These are phyloP conservation scores for Cyclotella sp. DNA, from an alignment of 108 stramenopile genomes.

Conservation along the genomic window DNA sequence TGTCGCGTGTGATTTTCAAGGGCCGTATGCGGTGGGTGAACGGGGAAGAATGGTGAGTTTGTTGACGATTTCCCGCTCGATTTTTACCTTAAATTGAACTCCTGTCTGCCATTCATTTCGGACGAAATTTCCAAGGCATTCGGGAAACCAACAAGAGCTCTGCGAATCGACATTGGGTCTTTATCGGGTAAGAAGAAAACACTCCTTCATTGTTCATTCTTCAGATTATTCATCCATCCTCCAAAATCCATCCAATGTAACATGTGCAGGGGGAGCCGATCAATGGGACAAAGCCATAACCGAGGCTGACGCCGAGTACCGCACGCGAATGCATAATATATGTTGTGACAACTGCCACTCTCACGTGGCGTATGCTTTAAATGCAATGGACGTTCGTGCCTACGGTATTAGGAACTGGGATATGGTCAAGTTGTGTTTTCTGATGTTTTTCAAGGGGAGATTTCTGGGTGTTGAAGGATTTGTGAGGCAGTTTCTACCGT, in stretches of 20 bases:
- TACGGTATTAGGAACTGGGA: constrained; percentile 84
- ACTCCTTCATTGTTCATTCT: constrained; percentile 3
- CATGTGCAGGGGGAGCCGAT: constrained; percentile 47
- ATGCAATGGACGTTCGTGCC: constrained; percentile 70
- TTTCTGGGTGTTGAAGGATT: constrained; percentile 70
- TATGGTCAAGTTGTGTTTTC: constrained; percentile 94
- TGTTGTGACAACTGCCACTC: constrained; percentile 98
- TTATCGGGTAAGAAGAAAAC: constrained; percentile 5
- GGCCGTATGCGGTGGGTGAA: constrained; percentile 92
- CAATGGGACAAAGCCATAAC: constrained; percentile 88
- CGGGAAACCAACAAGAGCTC: constrained; percentile 17
- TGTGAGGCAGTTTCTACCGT: constrained; percentile 72
- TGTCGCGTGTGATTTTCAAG: constrained; percentile 94
- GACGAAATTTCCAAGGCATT: constrained; percentile 14
- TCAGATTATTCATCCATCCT: constrained; percentile 3
- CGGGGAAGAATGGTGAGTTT: constrained; percentile 68
- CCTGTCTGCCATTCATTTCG: neutral
- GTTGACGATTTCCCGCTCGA: neutral
- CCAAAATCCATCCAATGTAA: neutral
- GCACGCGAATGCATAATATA: constrained; percentile 94
- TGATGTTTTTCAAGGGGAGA: constrained; percentile 88
- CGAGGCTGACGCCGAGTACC: constrained; percentile 87
- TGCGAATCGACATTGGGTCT: neutral
- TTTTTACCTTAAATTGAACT: neutral
- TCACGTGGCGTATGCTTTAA: constrained; percentile 94